Percentiles rank a stretch among this genome's conserved stretches.
phyloP scores from a whole-genome alignment of 1,139 yeast genomes.

The Debaryomycetaceae sp. region DNA sequence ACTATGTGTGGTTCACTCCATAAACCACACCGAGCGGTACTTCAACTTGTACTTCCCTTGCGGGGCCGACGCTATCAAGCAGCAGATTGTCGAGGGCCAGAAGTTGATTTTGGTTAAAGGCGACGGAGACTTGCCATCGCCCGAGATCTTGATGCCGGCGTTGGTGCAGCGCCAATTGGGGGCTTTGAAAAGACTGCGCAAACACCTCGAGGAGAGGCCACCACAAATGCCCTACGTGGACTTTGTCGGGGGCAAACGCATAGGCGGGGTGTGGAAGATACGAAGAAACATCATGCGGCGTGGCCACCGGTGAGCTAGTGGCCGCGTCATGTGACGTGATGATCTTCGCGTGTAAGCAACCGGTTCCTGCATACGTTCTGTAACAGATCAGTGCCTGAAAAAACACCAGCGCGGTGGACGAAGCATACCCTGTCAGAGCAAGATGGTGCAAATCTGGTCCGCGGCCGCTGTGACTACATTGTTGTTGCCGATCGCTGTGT shows the following conservation, averaged over 20 bases:
- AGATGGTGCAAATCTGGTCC: no score
- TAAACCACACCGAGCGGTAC: constrained; percentile 36
- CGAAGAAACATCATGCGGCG: constrained; percentile 62
- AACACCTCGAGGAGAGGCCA: constrained; percentile 10
- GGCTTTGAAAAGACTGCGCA: constrained; percentile 8
- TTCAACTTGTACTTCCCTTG: constrained; percentile 60
- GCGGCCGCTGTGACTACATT: no score
- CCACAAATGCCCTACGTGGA: constrained; percentile 46
- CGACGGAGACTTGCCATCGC: constrained; percentile 47
- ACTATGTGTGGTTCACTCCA: constrained; percentile 56
- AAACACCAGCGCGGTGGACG: no score
- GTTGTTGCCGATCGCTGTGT: no score
- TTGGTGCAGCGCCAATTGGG: constrained; percentile 13
- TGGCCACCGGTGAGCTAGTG: constrained; percentile 18
- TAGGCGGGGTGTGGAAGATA: constrained; percentile 61
- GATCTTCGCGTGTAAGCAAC: no score
- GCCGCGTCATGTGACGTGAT: no score
- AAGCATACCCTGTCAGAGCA: no score
- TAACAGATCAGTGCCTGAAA: no score
- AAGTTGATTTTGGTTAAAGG: constrained; percentile 58
- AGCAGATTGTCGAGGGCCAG: constrained; percentile 17
- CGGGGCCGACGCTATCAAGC: constrained; percentile 11
- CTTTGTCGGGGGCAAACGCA: constrained; percentile 38
- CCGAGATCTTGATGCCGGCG: constrained; percentile 28
- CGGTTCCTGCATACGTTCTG: no score